Evolutionary conservation across 2,329 filamentous ascomycete species (phyloP), one percentile per base, ranked within the genome.

Genomic region (Calycina marina): DNA sequence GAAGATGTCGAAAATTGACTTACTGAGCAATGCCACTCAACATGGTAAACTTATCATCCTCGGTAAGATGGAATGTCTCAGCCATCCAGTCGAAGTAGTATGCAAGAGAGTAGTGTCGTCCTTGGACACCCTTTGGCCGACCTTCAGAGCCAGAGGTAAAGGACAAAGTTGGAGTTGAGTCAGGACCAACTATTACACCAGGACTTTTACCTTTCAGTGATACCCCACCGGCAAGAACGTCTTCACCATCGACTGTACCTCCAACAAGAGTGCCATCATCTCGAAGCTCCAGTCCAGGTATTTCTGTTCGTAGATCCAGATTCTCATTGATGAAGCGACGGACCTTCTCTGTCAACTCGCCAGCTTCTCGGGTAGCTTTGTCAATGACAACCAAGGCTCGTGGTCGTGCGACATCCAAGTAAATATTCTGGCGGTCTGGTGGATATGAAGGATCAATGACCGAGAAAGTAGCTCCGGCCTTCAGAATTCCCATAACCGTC

Each of bases 41-140:
- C 61, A 86, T 76, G 3, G 85, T 84, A 50, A 93, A 94, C 41
- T 67, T 70, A 51, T 77, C 77, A 25, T 82, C 67, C 6, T 74
- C 65, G 1, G 72, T 76, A 29, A 92, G 64, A 30, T 72, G 63
- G 54, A 96, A 96, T 2, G 63, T 72, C 56, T 90, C 61, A 0
- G 83, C 73, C 88, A 96, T 96, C 86, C 85, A 96, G 13, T 77
- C 73, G 51, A 88, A 92, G 59, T 93, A 96, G 47, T 79, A 76
- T 1, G 84, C 71, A 39, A 96, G 61, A 31, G 73, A 80, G 59
- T 79, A 96, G 56, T 96, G 88, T 10, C 88, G 70, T 1, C 88
- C 86, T 35, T 75, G 67, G 9, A 96, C 88, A 44, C 84, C 84
- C 62, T 93, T 93, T 18, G 84, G 85, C 42, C 70, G 64, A 28